Evolutionary conservation across 495 filamentous ascomycete genomes (phyloP).

Genomic region (Lepidopterella palustris): DNA sequence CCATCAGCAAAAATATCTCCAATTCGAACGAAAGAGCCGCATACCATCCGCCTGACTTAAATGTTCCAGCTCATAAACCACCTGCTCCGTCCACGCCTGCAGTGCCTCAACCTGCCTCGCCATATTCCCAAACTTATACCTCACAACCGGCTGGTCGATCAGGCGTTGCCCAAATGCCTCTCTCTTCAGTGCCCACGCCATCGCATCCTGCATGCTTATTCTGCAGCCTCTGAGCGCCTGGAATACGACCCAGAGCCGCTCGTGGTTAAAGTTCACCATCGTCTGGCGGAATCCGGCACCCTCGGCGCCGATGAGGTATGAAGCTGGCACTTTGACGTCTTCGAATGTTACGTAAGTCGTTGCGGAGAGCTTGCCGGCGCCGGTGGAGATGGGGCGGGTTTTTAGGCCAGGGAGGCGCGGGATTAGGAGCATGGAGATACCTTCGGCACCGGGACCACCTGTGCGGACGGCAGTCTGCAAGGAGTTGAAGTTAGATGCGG

Average conservation of each 20-base stretch:
- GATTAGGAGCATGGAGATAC: slow-evolving; percentile 31
- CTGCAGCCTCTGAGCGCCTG: slow-evolving; percentile 20
- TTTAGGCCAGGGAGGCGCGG: slow-evolving; percentile 22
- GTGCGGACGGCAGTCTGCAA: slow-evolving; percentile 27
- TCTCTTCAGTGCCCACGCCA: slow-evolving; percentile 26
- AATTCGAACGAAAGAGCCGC: background rate
- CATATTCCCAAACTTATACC: slow-evolving; percentile 26
- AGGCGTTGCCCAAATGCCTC: slow-evolving; percentile 26
- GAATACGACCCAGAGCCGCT: slow-evolving; percentile 25
- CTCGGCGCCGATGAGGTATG: slow-evolving; percentile 25
- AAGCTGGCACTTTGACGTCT: slow-evolving; percentile 28
- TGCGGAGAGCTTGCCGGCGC: slow-evolving; percentile 14
- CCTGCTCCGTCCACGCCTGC: slow-evolving; percentile 29
- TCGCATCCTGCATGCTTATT: slow-evolving; percentile 17
- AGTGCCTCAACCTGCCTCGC: slow-evolving; percentile 23
- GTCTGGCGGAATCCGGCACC: slow-evolving; percentile 25
- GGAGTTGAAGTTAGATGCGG: background rate
- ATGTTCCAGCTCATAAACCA: slow-evolving; percentile 27
- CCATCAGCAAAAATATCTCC: background rate
- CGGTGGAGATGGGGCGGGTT: slow-evolving; percentile 19
- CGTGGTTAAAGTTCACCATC: slow-evolving; percentile 33
- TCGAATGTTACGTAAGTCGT: slow-evolving; percentile 31
- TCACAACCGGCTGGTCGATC: slow-evolving; percentile 28
- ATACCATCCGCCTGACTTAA: slow-evolving; percentile 20
- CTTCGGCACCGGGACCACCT: slow-evolving; percentile 23